Evolutionary conservation across 2,329 filamentous ascomycete species (phyloP), one percentile per base, ranked within the genome.

Genomic region (Sporothrix phasma): DNA sequence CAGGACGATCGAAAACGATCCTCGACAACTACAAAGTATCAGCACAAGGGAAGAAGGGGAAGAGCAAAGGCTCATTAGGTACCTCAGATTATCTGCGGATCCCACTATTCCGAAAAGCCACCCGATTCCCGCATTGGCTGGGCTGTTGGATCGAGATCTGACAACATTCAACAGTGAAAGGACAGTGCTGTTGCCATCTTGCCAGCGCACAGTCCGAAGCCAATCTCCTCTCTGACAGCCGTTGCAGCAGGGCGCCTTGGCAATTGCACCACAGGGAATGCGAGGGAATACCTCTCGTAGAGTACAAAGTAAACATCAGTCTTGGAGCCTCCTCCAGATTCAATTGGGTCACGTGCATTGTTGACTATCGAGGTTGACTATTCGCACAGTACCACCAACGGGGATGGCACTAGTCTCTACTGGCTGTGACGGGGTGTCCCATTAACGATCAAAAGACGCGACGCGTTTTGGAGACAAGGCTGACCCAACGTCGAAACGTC

Each of bases 401-500:
- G 10, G n/a, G n/a, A 22, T 3, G 1, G 3, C 26, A 8, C 49
- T 54, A 54, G 49, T 37, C 29, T 6, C 2, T 3, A 17, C 22
- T 11, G 8, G 49, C 7, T 37, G 17, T 54, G 29, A 39, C 41
- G 56, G 56, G 56, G 56, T 41, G 17, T 13, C 39, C 41, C n/a
- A 31, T 60, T 37, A 49, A 61, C 19, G 5, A 19, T 2, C n/a
- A 15, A 11, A 39, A 37, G 59, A 61, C 59, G 59, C 59, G 59
- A 61, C 59, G 59, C 59, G 59, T 61, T 45, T 61, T 49, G 43
- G 26, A 46, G 59, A 61, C 29, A 37, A 47, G 45, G 59, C 43
- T 49, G 59, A 34, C 11, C 31, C 24, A 22, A 31, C 41, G 54
- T 29, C 37, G 29, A 39, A 37, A 11, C n/a, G 19, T n/a, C 15